Evolutionary conservation across 2,329 filamentous ascomycete species (phyloP).

Genomic region (Graphilbum sp.): DNA sequence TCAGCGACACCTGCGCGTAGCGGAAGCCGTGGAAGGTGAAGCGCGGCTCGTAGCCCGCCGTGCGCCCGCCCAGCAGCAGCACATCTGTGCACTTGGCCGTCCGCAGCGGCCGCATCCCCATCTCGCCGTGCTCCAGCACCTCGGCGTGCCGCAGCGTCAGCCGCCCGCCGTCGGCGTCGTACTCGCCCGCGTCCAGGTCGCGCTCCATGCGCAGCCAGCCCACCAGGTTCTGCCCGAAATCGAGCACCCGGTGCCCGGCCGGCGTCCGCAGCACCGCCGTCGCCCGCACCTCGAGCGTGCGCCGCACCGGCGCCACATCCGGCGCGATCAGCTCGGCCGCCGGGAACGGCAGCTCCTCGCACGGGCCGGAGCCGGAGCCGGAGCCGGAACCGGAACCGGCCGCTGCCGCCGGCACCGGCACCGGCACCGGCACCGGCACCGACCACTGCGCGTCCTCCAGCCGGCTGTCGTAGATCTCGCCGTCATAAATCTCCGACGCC

Average conservation of each 20-base stretch:
- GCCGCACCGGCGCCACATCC: conserved; percentile 27
- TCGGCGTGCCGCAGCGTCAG: conserved; percentile 28
- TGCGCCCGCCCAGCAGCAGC: conserved; percentile 13
- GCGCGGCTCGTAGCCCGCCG: conserved; percentile 14
- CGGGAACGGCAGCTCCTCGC: conserved; percentile 15
- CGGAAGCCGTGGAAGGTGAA: conserved; percentile 38
- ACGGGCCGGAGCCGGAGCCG: too few species aligned
- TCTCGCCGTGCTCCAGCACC: conserved; percentile 31
- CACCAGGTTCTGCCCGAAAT: conserved; percentile 43
- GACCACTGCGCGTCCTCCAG: too few species aligned
- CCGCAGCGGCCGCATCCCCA: conserved; percentile 24
- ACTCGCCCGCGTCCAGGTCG: conserved; percentile 19
- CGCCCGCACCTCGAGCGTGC: conserved; percentile 15
- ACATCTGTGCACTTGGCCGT: conserved; percentile 23
- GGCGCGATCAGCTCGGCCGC: conserved; percentile 20
- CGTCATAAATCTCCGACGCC: too few species aligned
- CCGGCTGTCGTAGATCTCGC: too few species aligned
- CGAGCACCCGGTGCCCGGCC: conserved; percentile 29
- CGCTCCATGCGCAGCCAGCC: conserved; percentile 27
- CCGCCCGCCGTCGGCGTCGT: conserved; percentile 19
- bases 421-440: too few species aligned
- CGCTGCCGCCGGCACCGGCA: too few species aligned
- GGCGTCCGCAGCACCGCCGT: conserved; percentile 16
- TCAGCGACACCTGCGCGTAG: conserved; percentile 23
- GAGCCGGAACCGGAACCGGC: too few species aligned